phyloP scores from a whole-genome alignment of 495 filamentous ascomycete genomes.

The Neurospora sp. region DNA sequence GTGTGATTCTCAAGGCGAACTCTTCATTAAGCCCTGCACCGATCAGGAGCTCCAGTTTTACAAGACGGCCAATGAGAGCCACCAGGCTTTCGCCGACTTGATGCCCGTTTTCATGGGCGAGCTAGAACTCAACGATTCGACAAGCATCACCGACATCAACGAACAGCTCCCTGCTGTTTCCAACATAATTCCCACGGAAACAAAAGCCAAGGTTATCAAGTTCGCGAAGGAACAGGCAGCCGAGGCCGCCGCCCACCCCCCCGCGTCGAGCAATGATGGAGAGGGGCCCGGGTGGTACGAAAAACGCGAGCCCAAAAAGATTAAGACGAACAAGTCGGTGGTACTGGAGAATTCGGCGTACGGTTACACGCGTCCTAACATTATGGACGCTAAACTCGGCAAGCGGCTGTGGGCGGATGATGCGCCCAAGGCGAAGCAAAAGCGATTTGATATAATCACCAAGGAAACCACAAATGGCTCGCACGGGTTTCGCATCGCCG shows the following conservation, averaged over 20 bases:
- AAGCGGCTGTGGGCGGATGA: slow-evolving; percentile 76
- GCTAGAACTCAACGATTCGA: slow-evolving; percentile 43
- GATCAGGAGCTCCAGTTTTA: slow-evolving; percentile 84
- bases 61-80: slow-evolving; percentile 52
- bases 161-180: slow-evolving; percentile 38
- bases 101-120: slow-evolving; percentile 84
- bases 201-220: slow-evolving; percentile 30
- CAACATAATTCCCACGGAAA: slow-evolving; percentile 29
- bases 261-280: not conserved
- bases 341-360: slow-evolving; percentile 79
- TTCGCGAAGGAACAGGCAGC: slow-evolving; percentile 17
- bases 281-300: too few species aligned
- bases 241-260: slow-evolving; percentile 14
- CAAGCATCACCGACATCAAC: slow-evolving; percentile 36
- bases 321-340: slow-evolving; percentile 65
- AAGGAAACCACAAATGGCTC: slow-evolving; percentile 69
- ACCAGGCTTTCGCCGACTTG: slow-evolving; percentile 61
- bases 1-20: slow-evolving; percentile 68
- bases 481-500: slow-evolving; percentile 79
- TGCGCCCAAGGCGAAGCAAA: slow-evolving; percentile 65
- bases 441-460: slow-evolving; percentile 67
- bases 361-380: slow-evolving; percentile 77
- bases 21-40: slow-evolving; percentile 94
- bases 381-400: slow-evolving; percentile 91
- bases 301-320: slow-evolving; percentile 17